Evolutionary conservation across 2,329 filamentous ascomycete species (phyloP), one percentile per base, ranked within the genome.

Genomic region (Colletotrichum graminicola): DNA sequence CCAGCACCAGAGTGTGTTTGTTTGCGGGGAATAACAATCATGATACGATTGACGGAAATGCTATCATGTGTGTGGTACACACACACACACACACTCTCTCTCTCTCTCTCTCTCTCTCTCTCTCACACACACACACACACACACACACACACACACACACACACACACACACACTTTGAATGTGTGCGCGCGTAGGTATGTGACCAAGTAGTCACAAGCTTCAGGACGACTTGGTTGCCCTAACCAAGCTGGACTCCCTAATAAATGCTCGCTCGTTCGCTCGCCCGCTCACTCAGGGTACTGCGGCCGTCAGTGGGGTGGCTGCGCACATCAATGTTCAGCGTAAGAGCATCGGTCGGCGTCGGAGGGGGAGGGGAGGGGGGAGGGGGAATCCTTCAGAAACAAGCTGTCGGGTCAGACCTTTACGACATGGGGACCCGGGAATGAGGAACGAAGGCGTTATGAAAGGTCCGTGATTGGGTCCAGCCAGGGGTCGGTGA

Each of bases 371-470:
- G 68, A 54, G 4, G 18, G 56, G 7, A 16, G 18, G n/a, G 57
- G 41, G 14, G 61, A 57, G 59, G 69, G 51, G 47, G 66, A 68
- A 73, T 73, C 66, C 72, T 68, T 70, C 62, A 54, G 52, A 43
- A 62, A 70, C 72, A 62, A 65, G 55, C 70, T 74, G 70, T 73
- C 72, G 72, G 72, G 72, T 74, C 70, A 62, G 52, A 65, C 59
- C 59, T 43, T 72, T 54, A 62, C 71, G 66, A 59, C 71, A 61
- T 64, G 59, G 63, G 61, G 72, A 72, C 72, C 72, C 72, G 64
- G 61, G 72, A 65, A 70, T 68, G 62, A 69, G 72, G 72, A 69
- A 68, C 68, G 64, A 69, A 55, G 72, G 72, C 69, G 72, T 49
- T 36, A 32, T 51, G 23, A 51, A n/a, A 43, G 66, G 18, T 26